Base-by-base conservation (phyloP, 1,284 basidiomycete genomes). In the Cryptococcus hybrid region DNA sequence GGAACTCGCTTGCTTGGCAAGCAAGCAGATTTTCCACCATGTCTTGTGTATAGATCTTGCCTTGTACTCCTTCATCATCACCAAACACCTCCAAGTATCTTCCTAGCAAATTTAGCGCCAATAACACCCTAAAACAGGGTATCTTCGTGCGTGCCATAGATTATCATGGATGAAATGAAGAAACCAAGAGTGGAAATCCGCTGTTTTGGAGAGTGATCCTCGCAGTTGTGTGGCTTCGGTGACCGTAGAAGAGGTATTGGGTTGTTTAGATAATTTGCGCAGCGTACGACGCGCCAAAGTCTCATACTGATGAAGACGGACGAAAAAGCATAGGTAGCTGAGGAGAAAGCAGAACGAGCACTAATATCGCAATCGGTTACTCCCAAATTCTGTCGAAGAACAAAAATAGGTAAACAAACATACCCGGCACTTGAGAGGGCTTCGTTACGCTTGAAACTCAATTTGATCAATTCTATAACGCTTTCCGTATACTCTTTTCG, bases 1-100 rank as follows among this genome's bases (percentile, higher is more conserved):
- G 73, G 57, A 73, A 78, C 45, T 77, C 71, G 60, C 71, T 73
- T 12, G 65, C 64, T 47, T 77, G 72, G 58, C 77, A 78, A 0
- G 63, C 66, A 7, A 77, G 51, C n/a, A 78, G 60, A 34, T 61
- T 55, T 6, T 67, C 61, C 37, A 76, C 66, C 7, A 67, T 61
- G 6, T 63, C 58, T n/a, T 61, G 51, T 1, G 73, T 73, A 60
- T 61, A 75, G 3, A 75, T 61, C 9, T 8, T 39, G 36, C 46
- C 36, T 30, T 64, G 61, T 1, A 61, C 49, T 1, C 50, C 53
- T 1, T 34, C 45, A 0, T 56, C 45, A 1, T 58, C 52, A 3
- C 64, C 62, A 50, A 71, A 73, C 5, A 73, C 61, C n/a, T 69
- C 69, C 40, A 75, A 47, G 45, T 72, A 73, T 3, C 65, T 45